These are phyloP conservation scores for Porcisia deanei DNA, from an alignment of 208 protist genomes.

Conservation along the genomic window DNA sequence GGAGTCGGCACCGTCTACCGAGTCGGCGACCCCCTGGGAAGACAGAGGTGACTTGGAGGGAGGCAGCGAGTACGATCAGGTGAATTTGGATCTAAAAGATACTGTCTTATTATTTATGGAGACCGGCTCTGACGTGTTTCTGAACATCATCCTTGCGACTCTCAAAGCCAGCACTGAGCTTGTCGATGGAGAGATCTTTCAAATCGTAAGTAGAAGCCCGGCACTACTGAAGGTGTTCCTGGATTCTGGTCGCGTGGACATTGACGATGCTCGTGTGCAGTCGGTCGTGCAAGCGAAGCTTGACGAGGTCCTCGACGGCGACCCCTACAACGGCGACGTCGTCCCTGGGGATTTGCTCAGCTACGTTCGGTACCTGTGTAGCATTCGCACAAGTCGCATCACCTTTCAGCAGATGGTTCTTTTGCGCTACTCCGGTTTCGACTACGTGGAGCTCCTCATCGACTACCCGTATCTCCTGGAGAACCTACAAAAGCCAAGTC, in stretches of 20 bases:
- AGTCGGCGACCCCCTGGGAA: conserved; percentile 16
- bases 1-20: conserved; percentile 5
- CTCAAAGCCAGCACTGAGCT: conserved; percentile 54
- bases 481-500: conserved; percentile 32
- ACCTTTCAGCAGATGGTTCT: conserved; percentile 67
- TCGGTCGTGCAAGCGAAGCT: conserved; percentile 73
- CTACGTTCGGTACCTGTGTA: conserved; percentile 69
- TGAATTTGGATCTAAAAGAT: conserved; percentile 75
- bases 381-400: conserved; percentile 55
- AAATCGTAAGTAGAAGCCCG: conserved; percentile 51
- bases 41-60: conserved; percentile 3
- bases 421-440: conserved; percentile 79
- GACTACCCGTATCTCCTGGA: conserved; percentile 71
- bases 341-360: conserved; percentile 53
- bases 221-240: conserved; percentile 66
- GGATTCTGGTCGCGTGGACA: conserved; percentile 60
- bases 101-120: conserved; percentile 72
- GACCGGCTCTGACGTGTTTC: conserved; percentile 67
- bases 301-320: conserved; percentile 47
- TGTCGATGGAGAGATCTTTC: conserved; percentile 63
- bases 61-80: conserved; percentile 24
- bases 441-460: conserved; percentile 74
- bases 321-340: conserved; percentile 43
- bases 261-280: conserved; percentile 57
- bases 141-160: conserved; percentile 87